A percentile compares a stretch with the other conserved stretches of the same genome.
phyloP scores from a whole-genome alignment of 345 rosid species.

The Iberis pinnata region DNA sequence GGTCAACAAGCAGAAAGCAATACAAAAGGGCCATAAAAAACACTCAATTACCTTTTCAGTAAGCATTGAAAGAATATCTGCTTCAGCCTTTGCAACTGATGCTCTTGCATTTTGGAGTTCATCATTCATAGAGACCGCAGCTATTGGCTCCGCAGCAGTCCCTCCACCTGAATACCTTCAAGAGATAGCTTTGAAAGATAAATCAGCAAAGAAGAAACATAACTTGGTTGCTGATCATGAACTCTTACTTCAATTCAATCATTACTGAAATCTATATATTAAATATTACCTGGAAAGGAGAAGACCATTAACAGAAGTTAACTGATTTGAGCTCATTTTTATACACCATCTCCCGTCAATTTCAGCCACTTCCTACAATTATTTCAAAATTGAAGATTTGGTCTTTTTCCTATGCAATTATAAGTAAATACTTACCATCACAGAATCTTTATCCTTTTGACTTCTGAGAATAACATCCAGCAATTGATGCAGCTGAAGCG shows the following conservation, averaged over 20 bases:
- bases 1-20: constrained; percentile 18
- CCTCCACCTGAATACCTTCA: constrained; percentile 59
- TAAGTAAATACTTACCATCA: constrained; percentile 39
- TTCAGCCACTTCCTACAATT: constrained; percentile 50
- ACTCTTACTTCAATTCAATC: neutral
- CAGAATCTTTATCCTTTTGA: constrained; percentile 42
- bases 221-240: neutral
- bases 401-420: neutral
- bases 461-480: constrained; percentile 62
- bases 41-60: constrained; percentile 57
- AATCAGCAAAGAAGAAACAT: neutral
- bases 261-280: neutral
- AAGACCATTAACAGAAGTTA: constrained; percentile 52
- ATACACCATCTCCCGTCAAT: constrained; percentile 84
- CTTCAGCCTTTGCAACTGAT: constrained; percentile 68
- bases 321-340: constrained; percentile 49
- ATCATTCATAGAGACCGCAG: constrained; percentile 75
- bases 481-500: constrained; percentile 59
- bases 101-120: constrained; percentile 74
- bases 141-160: constrained; percentile 68
- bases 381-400: constrained; percentile 20
- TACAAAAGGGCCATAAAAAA: neutral
- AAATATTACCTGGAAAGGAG: constrained; percentile 56
- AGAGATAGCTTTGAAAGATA: constrained; percentile 9
- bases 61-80: constrained; percentile 61